These are phyloP conservation scores for Picea glauca DNA, from an alignment of 75 land plant genomes.

Conservation along the genomic window DNA sequence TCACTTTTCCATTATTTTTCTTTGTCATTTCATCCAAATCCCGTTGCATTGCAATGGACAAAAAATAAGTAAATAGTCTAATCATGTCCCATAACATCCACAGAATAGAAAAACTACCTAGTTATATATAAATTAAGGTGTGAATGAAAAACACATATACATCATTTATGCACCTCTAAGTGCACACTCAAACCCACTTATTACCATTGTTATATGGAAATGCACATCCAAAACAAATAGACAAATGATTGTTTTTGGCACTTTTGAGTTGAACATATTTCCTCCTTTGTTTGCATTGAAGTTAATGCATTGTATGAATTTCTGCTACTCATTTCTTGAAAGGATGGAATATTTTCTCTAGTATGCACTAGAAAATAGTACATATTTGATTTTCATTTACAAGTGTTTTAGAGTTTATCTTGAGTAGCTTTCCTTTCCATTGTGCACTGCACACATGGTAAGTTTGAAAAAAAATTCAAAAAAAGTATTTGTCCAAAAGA, in stretches of 20 bases:
- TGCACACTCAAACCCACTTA: background rate
- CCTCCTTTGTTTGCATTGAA: background rate
- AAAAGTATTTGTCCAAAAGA: no score
- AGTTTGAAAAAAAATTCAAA: no score
- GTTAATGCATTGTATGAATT: background rate
- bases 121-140: background rate
- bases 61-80: background rate
- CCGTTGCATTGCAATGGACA: slow-evolving; percentile 36
- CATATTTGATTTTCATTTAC: background rate
- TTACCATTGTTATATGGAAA: no score
- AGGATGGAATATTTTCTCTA: background rate
- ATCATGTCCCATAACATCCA: background rate
- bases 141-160: background rate
- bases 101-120: background rate
- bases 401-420: no score
- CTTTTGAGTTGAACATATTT: background rate
- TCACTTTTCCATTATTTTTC: slow-evolving; percentile 74
- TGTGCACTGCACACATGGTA: no score
- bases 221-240: background rate
- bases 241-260: background rate
- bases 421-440: no score
- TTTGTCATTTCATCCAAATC: slow-evolving; percentile 94
- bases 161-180: background rate
- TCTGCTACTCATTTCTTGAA: background rate
- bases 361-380: background rate